A percentile compares a stretch with the other conserved stretches of the same genome.
phyloP scores from a whole-genome alignment of 2,329 filamentous ascomycete genomes.

The Thielaviopsis musarum region DNA sequence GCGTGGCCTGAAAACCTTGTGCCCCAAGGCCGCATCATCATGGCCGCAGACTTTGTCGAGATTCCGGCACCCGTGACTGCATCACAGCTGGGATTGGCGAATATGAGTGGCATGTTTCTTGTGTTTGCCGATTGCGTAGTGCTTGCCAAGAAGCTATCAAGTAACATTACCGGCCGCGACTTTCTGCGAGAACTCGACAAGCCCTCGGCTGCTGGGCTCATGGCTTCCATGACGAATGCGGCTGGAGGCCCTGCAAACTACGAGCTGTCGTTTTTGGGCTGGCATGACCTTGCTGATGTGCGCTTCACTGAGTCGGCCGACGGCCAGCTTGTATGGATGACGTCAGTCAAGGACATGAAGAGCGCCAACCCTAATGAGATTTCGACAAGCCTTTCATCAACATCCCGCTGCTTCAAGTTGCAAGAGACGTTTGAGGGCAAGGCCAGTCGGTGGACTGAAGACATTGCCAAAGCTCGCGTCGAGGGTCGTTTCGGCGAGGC shows the following conservation, averaged over 20 bases:
- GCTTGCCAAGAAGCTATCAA: constrained; percentile 53
- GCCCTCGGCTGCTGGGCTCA: constrained; percentile 46
- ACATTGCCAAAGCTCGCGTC: constrained; percentile 70
- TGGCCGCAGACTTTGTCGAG: constrained; percentile 65
- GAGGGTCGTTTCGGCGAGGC: constrained; percentile 69
- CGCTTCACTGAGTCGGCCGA: constrained; percentile 57
- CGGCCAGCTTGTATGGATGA: constrained; percentile 49
- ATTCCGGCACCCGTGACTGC: constrained; percentile 49
- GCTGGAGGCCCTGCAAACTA: constrained; percentile 43
- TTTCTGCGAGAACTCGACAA: constrained; percentile 75
- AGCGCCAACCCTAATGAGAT: constrained; percentile 20
- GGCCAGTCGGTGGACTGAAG: constrained; percentile 62
- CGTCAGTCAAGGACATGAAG: constrained; percentile 43
- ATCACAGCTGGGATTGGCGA: constrained; percentile 12
- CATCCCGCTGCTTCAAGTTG: constrained; percentile 53
- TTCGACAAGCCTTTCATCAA: constrained; percentile 16
- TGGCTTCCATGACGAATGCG: constrained; percentile 46
- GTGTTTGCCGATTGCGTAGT: constrained; percentile 73
- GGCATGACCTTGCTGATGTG: constrained; percentile 50
- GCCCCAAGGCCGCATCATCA: constrained; percentile 62
- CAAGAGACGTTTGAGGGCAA: constrained; percentile 64
- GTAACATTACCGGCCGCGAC: constrained; percentile 53
- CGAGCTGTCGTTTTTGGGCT: constrained; percentile 61
- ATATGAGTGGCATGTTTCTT: constrained; percentile 50
- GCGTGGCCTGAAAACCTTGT: constrained; percentile 58